Conservation (phyloP, 805 yeast species). For the Gaillardinia entomophila region DNA sequence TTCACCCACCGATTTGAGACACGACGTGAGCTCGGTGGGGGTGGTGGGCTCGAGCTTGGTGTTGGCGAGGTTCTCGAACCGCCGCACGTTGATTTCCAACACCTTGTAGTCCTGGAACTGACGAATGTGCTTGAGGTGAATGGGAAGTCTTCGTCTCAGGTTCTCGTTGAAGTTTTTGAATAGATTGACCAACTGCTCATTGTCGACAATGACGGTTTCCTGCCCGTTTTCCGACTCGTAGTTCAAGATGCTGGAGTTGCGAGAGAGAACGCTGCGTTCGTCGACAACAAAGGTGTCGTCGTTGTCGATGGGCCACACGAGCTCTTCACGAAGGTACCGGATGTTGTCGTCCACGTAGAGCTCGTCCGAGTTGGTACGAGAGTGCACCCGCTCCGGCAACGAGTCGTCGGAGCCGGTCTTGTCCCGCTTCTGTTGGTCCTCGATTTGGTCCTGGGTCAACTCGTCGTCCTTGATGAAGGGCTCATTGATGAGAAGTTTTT, state of each 20-base stretch:
- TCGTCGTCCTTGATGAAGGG: slow-evolving; percentile 37
- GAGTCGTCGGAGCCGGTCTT: slow-evolving; percentile 9
- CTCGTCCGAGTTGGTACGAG: slow-evolving; percentile 11
- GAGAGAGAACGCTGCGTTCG: background rate
- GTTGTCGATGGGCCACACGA: slow-evolving; percentile 14
- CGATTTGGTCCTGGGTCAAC: slow-evolving; percentile 34
- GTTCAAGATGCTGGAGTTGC: background rate
- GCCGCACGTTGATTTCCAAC: slow-evolving; percentile 23
- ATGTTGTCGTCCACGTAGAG: slow-evolving; percentile 27
- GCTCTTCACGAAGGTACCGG: slow-evolving; percentile 20
- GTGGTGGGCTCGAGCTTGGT: background rate
- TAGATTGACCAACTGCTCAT: slow-evolving; percentile 19
- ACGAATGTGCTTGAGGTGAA: slow-evolving; percentile 26
- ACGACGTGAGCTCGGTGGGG: background rate
- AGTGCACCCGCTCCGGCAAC: slow-evolving; percentile 4
- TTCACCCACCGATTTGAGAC: background rate
- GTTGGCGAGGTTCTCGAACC: slow-evolving; percentile 21
- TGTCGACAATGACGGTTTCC: slow-evolving; percentile 15
- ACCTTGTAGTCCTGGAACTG: slow-evolving; percentile 31
- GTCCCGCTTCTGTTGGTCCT: slow-evolving; percentile 32
- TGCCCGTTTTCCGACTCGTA: slow-evolving; percentile 3
- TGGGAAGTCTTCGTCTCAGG: slow-evolving; percentile 23
- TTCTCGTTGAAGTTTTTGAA: slow-evolving; percentile 16
- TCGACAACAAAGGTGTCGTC: background rate
- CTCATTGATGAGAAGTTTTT: slow-evolving; percentile 7